Evolutionary conservation across 2,329 filamentous ascomycete genomes (phyloP), one percentile per base, ranked within the genome.

Genomic region (Amphichorda felina): DNA sequence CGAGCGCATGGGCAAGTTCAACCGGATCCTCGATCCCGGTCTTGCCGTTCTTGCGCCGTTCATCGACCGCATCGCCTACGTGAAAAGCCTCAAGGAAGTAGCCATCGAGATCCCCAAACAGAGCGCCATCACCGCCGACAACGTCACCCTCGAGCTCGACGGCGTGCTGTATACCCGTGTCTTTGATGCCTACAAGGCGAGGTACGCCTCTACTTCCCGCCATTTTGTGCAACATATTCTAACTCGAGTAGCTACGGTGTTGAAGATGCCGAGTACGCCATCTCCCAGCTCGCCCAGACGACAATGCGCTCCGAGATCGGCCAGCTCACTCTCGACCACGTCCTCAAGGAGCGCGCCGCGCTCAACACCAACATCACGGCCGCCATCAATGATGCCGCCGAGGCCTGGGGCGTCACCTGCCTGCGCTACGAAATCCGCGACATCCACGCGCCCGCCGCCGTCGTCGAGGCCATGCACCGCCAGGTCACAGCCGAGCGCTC

Each of bases 231-330:
- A n/a, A n/a, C n/a, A n/a, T n/a, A n/a, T 30, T 11, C n/a, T 22
- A 34, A 15, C 37, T 13, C 3, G n/a, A 19, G 6, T 44, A 94
- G 87, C 60, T 98, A 98, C 56, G 91, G 91, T 26, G 91, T 98
- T 22, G 91, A 98, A 63, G 91, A 98, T 55, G 89, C 91, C 42
- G 91, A 98, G 58, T 98, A 98, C 59, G 91, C 91, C 59, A 96
- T 98, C 56, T 91, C 85, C 8, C 91, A 98, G 56, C 79, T 98
- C 32, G 91, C 91, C 13, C 91, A 98, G 64, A 98, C 91, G 9
- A 96, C 91, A 1, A 98, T 98, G 91, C 86, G 91, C 50, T 93
- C 83, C 51, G 91, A 98, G 61, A 98, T 98, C 50, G 91, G 91
- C 44, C 91, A 96, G 60, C 72, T 98, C 40, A 84, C 86, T 1